Evolutionary conservation across 345 rosid genomes (phyloP), one percentile per base, ranked within the genome.

Genomic region (Pugionium dolabratum): DNA sequence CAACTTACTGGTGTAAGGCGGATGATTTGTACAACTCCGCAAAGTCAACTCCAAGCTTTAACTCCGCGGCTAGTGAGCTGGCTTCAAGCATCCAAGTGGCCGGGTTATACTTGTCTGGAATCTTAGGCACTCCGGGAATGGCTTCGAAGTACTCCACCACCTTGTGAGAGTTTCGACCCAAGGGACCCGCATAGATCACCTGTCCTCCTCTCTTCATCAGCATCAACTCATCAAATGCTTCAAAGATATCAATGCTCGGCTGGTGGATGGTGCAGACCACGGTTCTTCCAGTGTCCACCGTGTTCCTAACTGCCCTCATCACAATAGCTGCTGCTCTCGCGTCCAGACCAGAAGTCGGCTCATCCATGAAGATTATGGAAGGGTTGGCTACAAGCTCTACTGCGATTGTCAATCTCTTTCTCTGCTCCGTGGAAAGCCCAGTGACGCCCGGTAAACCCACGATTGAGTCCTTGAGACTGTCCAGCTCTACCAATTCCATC

Each of bases 31-130:
- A 82, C 39, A 74, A 32, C 40, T 86, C 87, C 5, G 89, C 87
- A 52, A 89, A 89, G 71, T 89, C 93, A 40, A 85, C 81, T 41
- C 82, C 79, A 4, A 89, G 87, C 48, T 84, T 73, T 0, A 79
- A 62, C 73, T 89, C 96, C 1, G 85, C 87, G 3, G 96, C 89
- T 2, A 76, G 59, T 2, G 93, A 85, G 77, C 91, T 89, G 70
- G 84, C 96, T 85, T 89, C 93, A 32, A 86, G 81, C 93, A 86
- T 86, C 93, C 91, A 86, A 11, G 93, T 86, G 7, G 96, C 96
- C 0, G 93, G 96, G 69, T 86, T 89, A 72, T 83, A 82, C 54
- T 82, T 85, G 0, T 82, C 89, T 31, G 83, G 86, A 33, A 89
- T 89, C 72, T 80, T 86, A 10, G 86, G 81, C 2, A 82, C 81